Evolutionary conservation across 1,284 basidiomycete genomes (phyloP).

Genomic region (Cystobasidium pallidum): DNA sequence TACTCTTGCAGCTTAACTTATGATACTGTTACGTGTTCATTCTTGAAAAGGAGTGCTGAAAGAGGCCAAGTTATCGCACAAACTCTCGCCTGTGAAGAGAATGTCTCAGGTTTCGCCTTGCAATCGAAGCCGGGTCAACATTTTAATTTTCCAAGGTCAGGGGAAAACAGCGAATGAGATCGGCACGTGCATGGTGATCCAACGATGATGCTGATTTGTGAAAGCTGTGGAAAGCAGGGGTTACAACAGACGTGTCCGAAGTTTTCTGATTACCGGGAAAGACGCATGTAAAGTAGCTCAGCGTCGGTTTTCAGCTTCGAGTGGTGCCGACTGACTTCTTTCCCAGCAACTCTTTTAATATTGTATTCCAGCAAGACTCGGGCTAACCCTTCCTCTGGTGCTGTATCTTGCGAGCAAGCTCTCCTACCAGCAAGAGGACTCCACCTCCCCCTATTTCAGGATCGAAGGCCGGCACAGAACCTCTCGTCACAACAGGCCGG

Average conservation of each 20-base stretch:
- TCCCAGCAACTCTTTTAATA: not conserved
- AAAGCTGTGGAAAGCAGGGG: not conserved
- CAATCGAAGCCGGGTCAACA: constrained; percentile 11
- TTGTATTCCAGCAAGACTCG: constrained; percentile 11
- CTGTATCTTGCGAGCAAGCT: no score
- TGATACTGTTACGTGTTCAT: no score
- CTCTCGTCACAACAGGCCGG: not conserved
- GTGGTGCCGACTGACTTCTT: not conserved
- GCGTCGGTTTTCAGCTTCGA: not conserved
- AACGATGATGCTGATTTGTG: constrained; percentile 1
- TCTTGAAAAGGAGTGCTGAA: no score
- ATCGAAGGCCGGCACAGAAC: not conserved
- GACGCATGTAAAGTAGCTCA: no score
- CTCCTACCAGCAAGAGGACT: not conserved
- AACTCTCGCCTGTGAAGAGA: not conserved
- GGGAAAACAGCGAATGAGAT: constrained; percentile 1
- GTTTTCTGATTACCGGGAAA: no score
- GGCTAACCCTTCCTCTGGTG: no score
- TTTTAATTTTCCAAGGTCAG: not conserved
- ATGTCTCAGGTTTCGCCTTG: constrained; percentile 4
- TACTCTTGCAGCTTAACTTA: no score
- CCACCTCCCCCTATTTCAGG: not conserved
- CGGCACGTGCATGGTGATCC: not conserved
- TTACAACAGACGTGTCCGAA: no score
- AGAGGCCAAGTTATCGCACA: not conserved